Conservation (phyloP, 2,329 filamentous ascomycete genomes). For the Shiraia sp. region DNA sequence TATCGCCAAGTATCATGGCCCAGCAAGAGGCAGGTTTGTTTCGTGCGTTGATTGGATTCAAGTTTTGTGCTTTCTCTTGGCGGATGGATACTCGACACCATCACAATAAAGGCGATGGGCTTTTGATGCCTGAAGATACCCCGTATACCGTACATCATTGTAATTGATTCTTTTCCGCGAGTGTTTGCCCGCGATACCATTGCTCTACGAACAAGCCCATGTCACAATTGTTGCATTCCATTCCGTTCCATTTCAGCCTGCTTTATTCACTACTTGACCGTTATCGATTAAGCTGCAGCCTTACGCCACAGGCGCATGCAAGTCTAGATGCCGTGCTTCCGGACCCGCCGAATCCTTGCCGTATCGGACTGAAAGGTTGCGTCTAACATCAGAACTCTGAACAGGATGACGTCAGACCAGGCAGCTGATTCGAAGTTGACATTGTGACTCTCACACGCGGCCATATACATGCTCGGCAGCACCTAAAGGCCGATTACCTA, state of each 20-base stretch:
- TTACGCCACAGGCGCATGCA: constrained; percentile 14
- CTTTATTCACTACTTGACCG: too few species aligned
- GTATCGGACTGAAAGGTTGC: constrained; percentile 20
- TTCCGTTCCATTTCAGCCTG: too few species aligned
- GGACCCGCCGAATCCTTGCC: constrained; percentile 20
- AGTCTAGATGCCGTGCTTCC: constrained; percentile 31
- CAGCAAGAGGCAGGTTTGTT: constrained; percentile 5
- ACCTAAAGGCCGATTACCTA: too few species aligned
- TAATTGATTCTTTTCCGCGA: constrained; percentile 1
- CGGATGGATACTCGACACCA: constrained; percentile 4
- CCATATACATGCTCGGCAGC: too few species aligned
- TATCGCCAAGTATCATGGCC: constrained; percentile 17
- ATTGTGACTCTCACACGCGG: too few species aligned
- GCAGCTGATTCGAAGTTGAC: too few species aligned
- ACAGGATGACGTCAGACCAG: constrained; percentile 31
- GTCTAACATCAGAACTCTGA: constrained; percentile 14
- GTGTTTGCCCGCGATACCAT: too few species aligned
- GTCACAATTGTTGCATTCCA: too few species aligned
- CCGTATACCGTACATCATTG: background rate
- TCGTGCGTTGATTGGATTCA: constrained; percentile 12
- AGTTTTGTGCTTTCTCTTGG: constrained; percentile 1
- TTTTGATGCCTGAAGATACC: constrained; percentile 3
- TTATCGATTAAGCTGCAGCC: constrained; percentile 13
- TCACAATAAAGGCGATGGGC: background rate
- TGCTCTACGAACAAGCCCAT: too few species aligned